Conservation (phyloP, 2,329 filamentous ascomycete genomes). For the Arthroderma sp. region DNA sequence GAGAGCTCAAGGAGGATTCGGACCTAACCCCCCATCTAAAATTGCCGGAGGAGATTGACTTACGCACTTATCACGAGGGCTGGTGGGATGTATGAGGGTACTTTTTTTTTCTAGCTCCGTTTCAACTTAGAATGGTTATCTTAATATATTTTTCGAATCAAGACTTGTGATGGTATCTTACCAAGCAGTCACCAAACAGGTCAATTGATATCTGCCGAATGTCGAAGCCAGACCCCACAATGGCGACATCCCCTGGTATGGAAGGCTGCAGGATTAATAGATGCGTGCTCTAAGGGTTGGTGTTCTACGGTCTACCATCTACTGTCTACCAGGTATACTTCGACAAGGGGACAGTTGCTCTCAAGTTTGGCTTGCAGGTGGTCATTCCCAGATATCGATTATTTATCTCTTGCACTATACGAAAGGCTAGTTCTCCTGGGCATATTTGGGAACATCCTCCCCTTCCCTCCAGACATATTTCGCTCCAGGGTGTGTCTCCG, state of each 20-base stretch:
- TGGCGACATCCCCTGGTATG: no score
- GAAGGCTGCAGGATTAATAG: no score
- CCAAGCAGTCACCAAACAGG: background rate
- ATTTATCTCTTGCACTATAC: background rate
- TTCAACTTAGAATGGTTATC: background rate
- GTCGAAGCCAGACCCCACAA: background rate
- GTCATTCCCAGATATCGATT: no score
- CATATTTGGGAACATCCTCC: conserved; percentile 21
- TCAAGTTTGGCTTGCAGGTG: no score
- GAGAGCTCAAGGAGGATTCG: conserved; percentile 42
- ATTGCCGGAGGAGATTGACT: conserved; percentile 42
- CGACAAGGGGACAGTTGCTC: no score
- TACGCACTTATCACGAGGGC: conserved; percentile 51
- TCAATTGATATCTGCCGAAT: no score
- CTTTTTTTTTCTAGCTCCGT: background rate
- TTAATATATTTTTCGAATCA: background rate
- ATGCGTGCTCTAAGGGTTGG: no score
- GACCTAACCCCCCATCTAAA: conserved; percentile 54
- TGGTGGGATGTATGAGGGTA: conserved; percentile 44
- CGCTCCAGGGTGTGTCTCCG: conserved; percentile 24
- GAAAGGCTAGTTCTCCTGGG: background rate
- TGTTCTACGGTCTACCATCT: no score
- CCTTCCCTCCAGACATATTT: conserved; percentile 25
- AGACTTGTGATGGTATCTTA: background rate
- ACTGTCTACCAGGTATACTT: no score